Evolutionary conservation across 192 early-diverging fungal species (phyloP), one percentile per base, ranked within the genome.

Genomic region (Hyaloraphidium curvatum): DNA sequence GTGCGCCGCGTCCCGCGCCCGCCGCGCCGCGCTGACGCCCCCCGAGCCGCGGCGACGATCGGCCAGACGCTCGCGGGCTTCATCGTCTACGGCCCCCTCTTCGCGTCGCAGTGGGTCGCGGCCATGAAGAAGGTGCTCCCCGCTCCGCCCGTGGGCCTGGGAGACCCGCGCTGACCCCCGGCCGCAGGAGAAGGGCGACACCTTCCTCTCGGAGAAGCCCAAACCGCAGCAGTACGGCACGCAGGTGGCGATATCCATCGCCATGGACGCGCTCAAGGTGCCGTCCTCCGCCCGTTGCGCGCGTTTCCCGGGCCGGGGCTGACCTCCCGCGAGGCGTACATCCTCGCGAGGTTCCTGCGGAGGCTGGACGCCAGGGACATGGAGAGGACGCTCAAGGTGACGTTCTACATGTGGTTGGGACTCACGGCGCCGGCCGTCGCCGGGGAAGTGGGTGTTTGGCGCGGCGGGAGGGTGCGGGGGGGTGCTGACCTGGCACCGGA

Each of bases 81-180:
- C 25, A 25, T 48, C 23, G 14, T 48, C 43, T 48, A 48, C 43
- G 43, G 43, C 43, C 43, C 43, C 4, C 23, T 48, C 4, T 48
- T 48, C 23, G 43, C 43, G 17, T 9, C 7, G 23, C 11, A 19
- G 25, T 48, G 43, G 43, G 17, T 48, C 7, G 4, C 14, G 4
- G 43, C 43, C 14, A 48, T 48, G 43, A 14, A 25, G 23, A 48
- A 48, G 43, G 43, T 48, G 14, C 5, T 7, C 25, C 9, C 43
- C 43, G 4, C 17, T 19, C 5, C 43, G 5, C 43, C 7, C 17
- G 17, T 25, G 7, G 25, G 7, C 17, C 14, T 48, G 43, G 7
- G 43, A n/a, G 9, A 37, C 33, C 33, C 33, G 33, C 33, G n/a
- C 33, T n/a, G 9, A n/a, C 33, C 9, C 33, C 7, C n/a, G 9